phyloP scores from a whole-genome alignment of 139 green algal species.

The Dunaliella primolecta region DNA sequence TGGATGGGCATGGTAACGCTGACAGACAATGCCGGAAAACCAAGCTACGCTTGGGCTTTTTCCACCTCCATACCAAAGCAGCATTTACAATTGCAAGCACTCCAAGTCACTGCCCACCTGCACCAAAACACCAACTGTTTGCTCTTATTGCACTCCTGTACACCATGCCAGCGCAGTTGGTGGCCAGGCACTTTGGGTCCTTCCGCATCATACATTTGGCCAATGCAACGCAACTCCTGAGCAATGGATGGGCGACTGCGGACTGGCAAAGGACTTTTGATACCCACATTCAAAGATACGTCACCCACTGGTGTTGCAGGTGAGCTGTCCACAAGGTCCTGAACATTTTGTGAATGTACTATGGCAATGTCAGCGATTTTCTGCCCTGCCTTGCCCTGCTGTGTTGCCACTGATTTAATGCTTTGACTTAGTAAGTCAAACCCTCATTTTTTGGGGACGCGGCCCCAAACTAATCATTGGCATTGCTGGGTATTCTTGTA shows the following conservation, averaged over 20 bases:
- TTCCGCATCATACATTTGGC: conserved; percentile 8
- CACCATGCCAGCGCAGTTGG: no score
- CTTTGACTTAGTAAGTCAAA: no score
- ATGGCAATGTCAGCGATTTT: neutral
- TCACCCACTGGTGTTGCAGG: conserved; percentile 18
- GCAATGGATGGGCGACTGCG: neutral
- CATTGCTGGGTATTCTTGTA: neutral
- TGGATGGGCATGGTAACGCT: neutral
- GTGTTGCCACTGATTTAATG: neutral
- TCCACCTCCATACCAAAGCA: neutral
- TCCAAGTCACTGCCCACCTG: neutral
- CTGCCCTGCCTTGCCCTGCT: neutral
- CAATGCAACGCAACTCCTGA: conserved; percentile 6
- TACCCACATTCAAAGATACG: conserved; percentile 4
- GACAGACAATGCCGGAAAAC: neutral
- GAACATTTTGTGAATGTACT: neutral
- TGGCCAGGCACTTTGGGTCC: neutral
- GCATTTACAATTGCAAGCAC: neutral
- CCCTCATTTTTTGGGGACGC: no score
- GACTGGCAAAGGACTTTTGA: neutral
- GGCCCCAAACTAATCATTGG: no score
- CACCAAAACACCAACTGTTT: neutral
- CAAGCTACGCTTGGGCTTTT: neutral
- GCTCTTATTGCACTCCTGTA: no score
- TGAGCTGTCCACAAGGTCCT: neutral